A percentile compares a stretch with the other conserved stretches of the same genome.
These are phyloP conservation scores for Gastrolobium villosum DNA, from an alignment of 306 rosid genomes.

Conservation along the genomic window DNA sequence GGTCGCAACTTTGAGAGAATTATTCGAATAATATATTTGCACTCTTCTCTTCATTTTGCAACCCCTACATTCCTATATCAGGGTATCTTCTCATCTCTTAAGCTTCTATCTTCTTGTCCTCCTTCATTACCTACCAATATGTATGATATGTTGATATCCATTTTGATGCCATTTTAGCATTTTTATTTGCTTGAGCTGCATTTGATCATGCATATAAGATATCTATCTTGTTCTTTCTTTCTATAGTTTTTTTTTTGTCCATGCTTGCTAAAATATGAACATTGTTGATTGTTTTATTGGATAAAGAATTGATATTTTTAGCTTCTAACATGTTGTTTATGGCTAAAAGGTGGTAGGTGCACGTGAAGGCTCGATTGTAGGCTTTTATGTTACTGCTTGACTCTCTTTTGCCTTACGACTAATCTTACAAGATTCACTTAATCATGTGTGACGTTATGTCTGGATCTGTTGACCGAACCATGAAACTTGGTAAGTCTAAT, in stretches of 20 bases:
- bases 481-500: conserved; percentile 55
- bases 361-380: conserved; percentile 52
- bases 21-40: conserved; percentile 53
- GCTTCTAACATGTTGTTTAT: conserved; percentile 37
- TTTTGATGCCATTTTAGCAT: background rate
- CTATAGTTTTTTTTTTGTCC: conserved; percentile 16
- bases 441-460: conserved; percentile 75
- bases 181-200: conserved; percentile 23
- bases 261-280: conserved; percentile 5
- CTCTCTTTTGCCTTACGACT: conserved; percentile 51
- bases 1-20: conserved; percentile 46
- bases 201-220: conserved; percentile 3
- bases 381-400: conserved; percentile 58
- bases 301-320: background rate
- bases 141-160: background rate
- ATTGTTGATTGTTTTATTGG: conserved; percentile 23
- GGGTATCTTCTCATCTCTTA: conserved; percentile 45
- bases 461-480: conserved; percentile 55
- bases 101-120: conserved; percentile 19
- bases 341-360: conserved; percentile 46
- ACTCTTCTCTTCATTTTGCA: conserved; percentile 41
- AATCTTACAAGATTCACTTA: conserved; percentile 47
- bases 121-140: background rate
- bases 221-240: background rate
- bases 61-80: conserved; percentile 53